Conservation (phyloP, 345 rosid species). For the Dipteronia sinensis region DNA sequence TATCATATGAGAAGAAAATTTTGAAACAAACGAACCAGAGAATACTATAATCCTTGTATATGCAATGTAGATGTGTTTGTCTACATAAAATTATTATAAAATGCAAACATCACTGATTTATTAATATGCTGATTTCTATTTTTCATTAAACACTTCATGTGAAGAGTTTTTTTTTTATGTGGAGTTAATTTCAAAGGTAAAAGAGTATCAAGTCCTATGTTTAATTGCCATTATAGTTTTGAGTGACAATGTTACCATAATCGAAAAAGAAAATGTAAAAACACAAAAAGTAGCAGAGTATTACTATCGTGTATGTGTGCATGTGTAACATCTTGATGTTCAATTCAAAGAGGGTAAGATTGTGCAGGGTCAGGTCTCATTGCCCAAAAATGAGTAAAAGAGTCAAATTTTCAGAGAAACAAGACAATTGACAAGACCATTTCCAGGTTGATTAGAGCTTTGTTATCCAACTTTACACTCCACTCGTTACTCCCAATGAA, state of each 20-base stretch:
- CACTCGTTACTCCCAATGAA: neutral
- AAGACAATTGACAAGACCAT: conserved; percentile 1
- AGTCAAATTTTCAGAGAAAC: neutral
- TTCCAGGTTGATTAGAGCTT: neutral
- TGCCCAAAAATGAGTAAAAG: neutral
- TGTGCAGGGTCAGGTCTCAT: neutral
- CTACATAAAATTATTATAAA: too few species aligned
- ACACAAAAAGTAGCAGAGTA: neutral
- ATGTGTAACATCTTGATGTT: too few species aligned
- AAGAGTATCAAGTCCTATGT: too few species aligned
- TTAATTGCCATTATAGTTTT: too few species aligned
- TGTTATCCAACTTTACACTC: neutral
- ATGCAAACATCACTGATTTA: too few species aligned
- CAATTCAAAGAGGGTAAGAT: too few species aligned
- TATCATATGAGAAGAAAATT: neutral
- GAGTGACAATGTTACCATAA: neutral
- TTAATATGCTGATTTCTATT: too few species aligned
- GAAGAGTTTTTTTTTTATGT: too few species aligned
- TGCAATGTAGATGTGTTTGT: neutral
- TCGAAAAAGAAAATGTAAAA: neutral
- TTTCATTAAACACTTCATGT: too few species aligned
- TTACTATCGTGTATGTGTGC: neutral
- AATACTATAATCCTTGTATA: neutral
- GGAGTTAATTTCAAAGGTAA: too few species aligned
- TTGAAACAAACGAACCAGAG: neutral